Percentiles rank a stretch among this genome's conserved stretches.
phyloP scores from a whole-genome alignment of 768 basidiomycete genomes.

The Leucocoprinus leucothites region DNA sequence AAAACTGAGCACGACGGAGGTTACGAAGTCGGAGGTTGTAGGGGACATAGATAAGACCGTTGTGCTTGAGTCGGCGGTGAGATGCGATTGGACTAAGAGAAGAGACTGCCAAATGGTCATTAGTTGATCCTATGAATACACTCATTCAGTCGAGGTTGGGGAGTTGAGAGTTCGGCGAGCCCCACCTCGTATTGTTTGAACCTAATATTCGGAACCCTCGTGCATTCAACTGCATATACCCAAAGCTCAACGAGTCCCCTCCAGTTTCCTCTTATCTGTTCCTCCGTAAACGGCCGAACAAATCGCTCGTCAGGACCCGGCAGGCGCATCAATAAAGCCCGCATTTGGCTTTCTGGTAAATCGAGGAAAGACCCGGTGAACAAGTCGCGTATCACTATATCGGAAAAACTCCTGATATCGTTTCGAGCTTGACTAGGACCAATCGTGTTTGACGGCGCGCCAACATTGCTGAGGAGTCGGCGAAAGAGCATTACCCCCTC shows the following conservation, averaged over 20 bases:
- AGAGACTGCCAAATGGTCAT: conserved; percentile 53
- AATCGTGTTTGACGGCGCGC: neutral
- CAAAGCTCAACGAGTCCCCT: conserved; percentile 11
- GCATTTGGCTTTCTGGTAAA: neutral
- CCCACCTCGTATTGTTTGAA: neutral
- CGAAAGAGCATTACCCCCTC: conserved; percentile 6
- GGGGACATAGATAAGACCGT: conserved; percentile 31
- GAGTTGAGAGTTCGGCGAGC: neutral
- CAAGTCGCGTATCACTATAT: conserved; percentile 1
- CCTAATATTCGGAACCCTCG: neutral
- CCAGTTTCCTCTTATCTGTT: conserved; percentile 18
- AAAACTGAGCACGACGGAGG: conserved; percentile 34
- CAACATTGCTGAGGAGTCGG: conserved; percentile 7
- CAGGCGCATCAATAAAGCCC: neutral
- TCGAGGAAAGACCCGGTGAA: conserved; percentile 15
- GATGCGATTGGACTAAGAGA: conserved; percentile 45
- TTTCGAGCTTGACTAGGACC: neutral
- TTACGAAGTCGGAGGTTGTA: conserved; percentile 30
- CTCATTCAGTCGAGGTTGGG: neutral
- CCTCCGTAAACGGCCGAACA: conserved; percentile 13
- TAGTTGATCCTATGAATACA: conserved; percentile 31
- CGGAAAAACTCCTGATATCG: neutral
- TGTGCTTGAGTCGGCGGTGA: conserved; percentile 38
- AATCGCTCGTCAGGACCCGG: neutral
- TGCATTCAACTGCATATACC: neutral